Evolutionary conservation across 2,329 filamentous ascomycete genomes (phyloP).

Genomic region (Nigrograna mackinnonii): DNA sequence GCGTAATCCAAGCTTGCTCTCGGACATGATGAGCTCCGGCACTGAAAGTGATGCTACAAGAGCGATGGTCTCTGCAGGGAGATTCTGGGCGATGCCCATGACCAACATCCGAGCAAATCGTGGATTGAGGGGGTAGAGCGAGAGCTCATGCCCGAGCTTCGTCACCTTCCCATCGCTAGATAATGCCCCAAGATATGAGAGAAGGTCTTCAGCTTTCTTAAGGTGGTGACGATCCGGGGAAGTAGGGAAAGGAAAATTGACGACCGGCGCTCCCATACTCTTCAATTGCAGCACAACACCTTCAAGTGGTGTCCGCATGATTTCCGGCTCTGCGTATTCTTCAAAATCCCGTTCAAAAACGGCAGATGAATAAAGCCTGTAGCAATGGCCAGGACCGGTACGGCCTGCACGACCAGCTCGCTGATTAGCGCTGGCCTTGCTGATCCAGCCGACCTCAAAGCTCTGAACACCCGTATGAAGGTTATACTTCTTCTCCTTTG

Average conservation of each 20-base stretch:
- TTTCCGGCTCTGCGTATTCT: constrained; percentile 84
- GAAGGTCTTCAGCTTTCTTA: constrained; percentile 80
- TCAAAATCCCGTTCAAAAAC: constrained; percentile 89
- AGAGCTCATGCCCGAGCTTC: constrained; percentile 77
- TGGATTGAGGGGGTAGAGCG: constrained; percentile 86
- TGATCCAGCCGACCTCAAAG: constrained; percentile 95
- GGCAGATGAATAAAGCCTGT: constrained; percentile 90
- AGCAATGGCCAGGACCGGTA: constrained; percentile 95
- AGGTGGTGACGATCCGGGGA: constrained; percentile 78
- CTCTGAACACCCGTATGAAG: constrained; percentile 89
- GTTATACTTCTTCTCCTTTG: constrained; percentile 91
- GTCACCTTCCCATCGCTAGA: constrained; percentile 75
- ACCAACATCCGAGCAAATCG: constrained; percentile 91
- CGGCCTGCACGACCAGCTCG: constrained; percentile 91
- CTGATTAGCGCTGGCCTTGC: constrained; percentile 93
- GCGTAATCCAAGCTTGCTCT: constrained; percentile 72
- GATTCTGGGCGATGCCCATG: constrained; percentile 80
- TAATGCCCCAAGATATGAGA: constrained; percentile 84
- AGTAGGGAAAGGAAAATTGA: constrained; percentile 96
- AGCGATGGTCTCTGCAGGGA: constrained; percentile 83
- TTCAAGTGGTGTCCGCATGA: constrained; percentile 89
- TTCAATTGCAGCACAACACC: constrained; percentile 89
- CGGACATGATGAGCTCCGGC: constrained; percentile 82
- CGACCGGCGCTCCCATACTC: constrained; percentile 87
- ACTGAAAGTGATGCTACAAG: constrained; percentile 88